Percentiles rank a stretch among this genome's conserved stretches.
Conservation (phyloP, 1,139 yeast genomes). For the Lodderomyces pseudojiufengensis region DNA sequence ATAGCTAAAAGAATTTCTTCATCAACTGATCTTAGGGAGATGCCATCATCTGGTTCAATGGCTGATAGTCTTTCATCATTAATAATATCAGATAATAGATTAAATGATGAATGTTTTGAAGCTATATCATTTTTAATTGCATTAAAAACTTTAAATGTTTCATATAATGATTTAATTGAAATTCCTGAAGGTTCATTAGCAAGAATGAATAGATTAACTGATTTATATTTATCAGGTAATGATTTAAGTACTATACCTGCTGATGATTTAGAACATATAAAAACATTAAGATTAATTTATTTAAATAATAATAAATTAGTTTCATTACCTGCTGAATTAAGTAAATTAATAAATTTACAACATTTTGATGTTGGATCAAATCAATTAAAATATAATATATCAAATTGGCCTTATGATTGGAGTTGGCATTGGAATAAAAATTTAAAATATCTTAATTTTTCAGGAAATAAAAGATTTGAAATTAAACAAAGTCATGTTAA, state of each 20-base stretch:
- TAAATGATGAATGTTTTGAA: constrained; percentile 75
- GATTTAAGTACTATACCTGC: constrained; percentile 75
- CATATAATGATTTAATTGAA: constrained; percentile 82
- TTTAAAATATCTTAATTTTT: constrained; percentile 76
- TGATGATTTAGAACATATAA: constrained; percentile 71
- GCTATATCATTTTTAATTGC: constrained; percentile 58
- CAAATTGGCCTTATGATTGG: constrained; percentile 97
- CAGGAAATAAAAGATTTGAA: constrained; percentile 90
- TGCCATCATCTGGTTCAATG: constrained; percentile 27
- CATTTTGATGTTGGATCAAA: constrained; percentile 91
- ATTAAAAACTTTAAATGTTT: constrained; percentile 64
- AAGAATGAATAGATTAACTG: constrained; percentile 54
- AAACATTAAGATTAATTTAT: constrained; percentile 57
- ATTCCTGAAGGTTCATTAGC: constrained; percentile 71
- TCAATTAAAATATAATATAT: constrained; percentile 83
- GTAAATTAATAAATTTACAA: constrained; percentile 59
- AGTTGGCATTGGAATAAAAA: constrained; percentile 88
- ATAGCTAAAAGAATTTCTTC: constrained; percentile 37
- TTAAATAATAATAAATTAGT: constrained; percentile 83
- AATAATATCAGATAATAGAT: constrained; percentile 77
- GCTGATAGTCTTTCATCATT: constrained; percentile 55
- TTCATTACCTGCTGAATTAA: constrained; percentile 84
- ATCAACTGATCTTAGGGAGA: constrained; percentile 12
- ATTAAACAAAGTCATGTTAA: constrained; percentile 60
- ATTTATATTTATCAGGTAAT: constrained; percentile 83